Evolutionary conservation across 2,329 filamentous ascomycete genomes (phyloP), one percentile per base, ranked within the genome.

Genomic region (Microdochium paspali): DNA sequence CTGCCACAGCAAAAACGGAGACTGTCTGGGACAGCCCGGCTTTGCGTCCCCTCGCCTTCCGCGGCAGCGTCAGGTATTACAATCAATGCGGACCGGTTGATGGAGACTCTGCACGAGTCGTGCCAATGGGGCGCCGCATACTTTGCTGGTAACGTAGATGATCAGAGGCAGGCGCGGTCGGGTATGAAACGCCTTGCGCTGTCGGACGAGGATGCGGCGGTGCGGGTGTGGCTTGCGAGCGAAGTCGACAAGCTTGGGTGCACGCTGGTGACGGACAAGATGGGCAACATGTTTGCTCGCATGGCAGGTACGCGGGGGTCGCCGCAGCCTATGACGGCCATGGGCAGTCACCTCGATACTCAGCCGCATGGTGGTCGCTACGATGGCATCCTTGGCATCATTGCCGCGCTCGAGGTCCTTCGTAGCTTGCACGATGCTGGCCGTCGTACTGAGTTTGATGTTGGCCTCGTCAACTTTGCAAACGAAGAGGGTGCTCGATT

Each of bases 401-500:
- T 79, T 23, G 80, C 86, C 1, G 87, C 82, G 0, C 70, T 93
- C 0, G 87, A 93, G 64, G 82, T 85, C 61, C 67, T 93, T 13
- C 77, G 73, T 50, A 74, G 80, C 0, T 67, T 94, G 42, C 72
- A 82, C 4, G 86, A 90, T 18, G 76, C 82, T 51, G 69, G 76
- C 21, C 69, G 85, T 2, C 75, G 85, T 58, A 90, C 87, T 0
- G 76, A 84, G 42, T 85, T 79, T 32, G 82, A 83, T 1, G 74
- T 90, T 0, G 86, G 85, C 1, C 78, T 90, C 1, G 79, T 90
- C 2, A 88, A 90, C 58, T 88, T 84, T 84, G 90, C 84, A 2
- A 87, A 87, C 58, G 87, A 93, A 67, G 88, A 93, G 66, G 87
- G 87, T 2, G 87, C 87, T 1, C 77, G 87, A 0, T 91, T 91